Evolutionary conservation across 1,284 basidiomycete genomes (phyloP), one percentile per base, ranked within the genome.

Genomic region (Takashimella tepidaria): DNA sequence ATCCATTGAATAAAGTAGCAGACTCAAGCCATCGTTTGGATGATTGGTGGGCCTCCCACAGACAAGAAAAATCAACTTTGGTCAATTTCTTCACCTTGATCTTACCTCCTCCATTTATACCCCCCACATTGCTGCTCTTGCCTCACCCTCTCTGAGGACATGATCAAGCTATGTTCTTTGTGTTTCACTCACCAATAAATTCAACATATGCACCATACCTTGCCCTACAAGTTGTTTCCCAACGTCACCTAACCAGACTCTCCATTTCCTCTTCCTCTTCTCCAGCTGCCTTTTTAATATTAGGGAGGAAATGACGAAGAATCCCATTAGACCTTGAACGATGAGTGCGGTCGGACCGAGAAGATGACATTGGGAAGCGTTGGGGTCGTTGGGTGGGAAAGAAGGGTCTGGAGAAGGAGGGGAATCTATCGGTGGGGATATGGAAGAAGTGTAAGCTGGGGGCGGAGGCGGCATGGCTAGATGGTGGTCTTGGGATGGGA

Each of bases 191-290:
- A 91, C 84, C 41, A 93, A 76, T 21, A 98, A 81, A 72, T 98
- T 98, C 45, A 87, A 79, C 3, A 82, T 83, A 70, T 98, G 95
- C 3, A 97, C 84, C 64, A 92, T 89, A 75, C 89, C 82, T 70
- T 97, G 92, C 27, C 93, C 93, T 21, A 88, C 81, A 45, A 97
- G 78, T 78, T 98, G 95, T 74, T 98, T 95, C 6, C 84, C 86
- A 3, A 95, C 87, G 66, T 95, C 92, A 69, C 88, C 89, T 37
- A 87, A 70, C 89, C 95, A 98, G 42, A 43, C 59, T 67, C 83
- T 81, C 93, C 95, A 98, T 23, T 86, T 88, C 31, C 93, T 82
- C 68, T 86, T 89, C 19, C 85, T 85, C 45, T 80, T 80, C 75
- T 98, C 93, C 60, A 88, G 79, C 60, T 95, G 87, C 52, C 95